Conservation (phyloP, 2,329 filamentous ascomycete species). For the Whalleya microplaca region DNA sequence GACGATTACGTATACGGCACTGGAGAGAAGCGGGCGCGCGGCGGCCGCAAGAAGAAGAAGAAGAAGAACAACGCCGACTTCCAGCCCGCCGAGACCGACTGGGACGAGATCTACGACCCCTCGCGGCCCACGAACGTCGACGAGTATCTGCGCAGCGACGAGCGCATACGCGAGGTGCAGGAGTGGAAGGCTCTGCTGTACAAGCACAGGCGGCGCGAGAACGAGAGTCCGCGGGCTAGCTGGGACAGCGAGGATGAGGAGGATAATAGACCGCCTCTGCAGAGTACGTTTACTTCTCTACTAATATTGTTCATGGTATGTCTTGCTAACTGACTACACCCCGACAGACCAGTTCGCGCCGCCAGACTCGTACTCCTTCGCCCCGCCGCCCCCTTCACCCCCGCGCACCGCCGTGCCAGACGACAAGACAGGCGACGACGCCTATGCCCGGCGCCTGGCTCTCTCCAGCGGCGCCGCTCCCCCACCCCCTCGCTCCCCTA, state of each 20-base stretch:
- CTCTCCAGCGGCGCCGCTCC: constrained; percentile 51
- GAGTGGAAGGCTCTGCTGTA: constrained; percentile 88
- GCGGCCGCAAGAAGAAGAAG: constrained; percentile 77
- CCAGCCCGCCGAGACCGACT: constrained; percentile 67
- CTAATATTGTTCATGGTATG: not conserved
- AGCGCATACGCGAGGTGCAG: constrained; percentile 75
- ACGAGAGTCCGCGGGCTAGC: constrained; percentile 46
- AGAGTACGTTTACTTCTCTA: constrained; percentile 39
- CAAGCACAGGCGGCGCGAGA: constrained; percentile 64
- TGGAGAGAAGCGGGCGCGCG: constrained; percentile 71
- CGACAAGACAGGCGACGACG: constrained; percentile 70
- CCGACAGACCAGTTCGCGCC: constrained; percentile 62
- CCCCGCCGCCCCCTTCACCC: constrained; percentile 57
- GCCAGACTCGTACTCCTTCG: constrained; percentile 59
- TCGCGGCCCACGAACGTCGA: constrained; percentile 81
- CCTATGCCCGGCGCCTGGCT: constrained; percentile 65
- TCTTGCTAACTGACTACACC: constrained; percentile 18
- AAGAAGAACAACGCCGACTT: constrained; percentile 68
- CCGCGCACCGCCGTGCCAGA: constrained; percentile 53
- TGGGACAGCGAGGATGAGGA: constrained; percentile 41
- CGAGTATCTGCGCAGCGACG: constrained; percentile 82
- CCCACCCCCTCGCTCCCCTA: constrained; percentile 30
- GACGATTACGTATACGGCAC: constrained; percentile 76
- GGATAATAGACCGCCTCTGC: constrained; percentile 27
- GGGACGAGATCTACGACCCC: constrained; percentile 91